Evolutionary conservation across 1,139 yeast genomes (phyloP).

Genomic region (Diutina pseudorugosa): DNA sequence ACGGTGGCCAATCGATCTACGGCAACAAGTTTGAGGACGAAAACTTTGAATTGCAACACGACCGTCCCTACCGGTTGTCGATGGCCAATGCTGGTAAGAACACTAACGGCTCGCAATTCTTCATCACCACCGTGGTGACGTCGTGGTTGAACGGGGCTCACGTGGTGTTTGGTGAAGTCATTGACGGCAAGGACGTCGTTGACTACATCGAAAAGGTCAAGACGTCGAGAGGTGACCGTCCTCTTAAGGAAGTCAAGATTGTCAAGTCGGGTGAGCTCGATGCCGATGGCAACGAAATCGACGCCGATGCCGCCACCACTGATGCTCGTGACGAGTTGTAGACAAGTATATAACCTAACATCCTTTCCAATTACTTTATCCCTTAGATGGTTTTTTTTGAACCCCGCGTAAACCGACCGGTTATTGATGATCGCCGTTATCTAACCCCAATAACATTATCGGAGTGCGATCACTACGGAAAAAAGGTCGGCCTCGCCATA

Average conservation of each 20-base stretch:
- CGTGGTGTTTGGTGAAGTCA: conserved; percentile 74
- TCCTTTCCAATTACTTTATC: neutral
- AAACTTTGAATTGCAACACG: conserved; percentile 44
- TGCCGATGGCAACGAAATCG: conserved; percentile 11
- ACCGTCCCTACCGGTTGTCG: conserved; percentile 43
- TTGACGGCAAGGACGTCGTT: conserved; percentile 56
- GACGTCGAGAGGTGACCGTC: conserved; percentile 38
- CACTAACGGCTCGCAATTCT: conserved; percentile 56
- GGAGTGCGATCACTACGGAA: neutral
- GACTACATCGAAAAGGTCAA: conserved; percentile 41
- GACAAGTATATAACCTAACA: neutral
- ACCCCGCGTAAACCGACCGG: neutral
- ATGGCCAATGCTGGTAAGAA: conserved; percentile 57
- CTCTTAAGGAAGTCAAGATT: conserved; percentile 39
- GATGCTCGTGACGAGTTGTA: conserved; percentile 8
- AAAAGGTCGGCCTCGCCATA: neutral
- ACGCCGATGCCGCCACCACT: neutral
- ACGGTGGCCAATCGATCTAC: conserved; percentile 48
- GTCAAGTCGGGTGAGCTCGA: conserved; percentile 33
- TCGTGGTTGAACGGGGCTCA: conserved; percentile 57
- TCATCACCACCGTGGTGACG: conserved; percentile 51
- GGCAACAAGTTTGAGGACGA: conserved; percentile 48
- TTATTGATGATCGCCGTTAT: too few relatives aligned
- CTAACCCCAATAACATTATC: neutral
- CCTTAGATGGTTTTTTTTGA: too few relatives aligned